Evolutionary conservation across 305 asterid species (phyloP), one percentile per base, ranked within the genome.

Genomic region (Salvia sclarea): DNA sequence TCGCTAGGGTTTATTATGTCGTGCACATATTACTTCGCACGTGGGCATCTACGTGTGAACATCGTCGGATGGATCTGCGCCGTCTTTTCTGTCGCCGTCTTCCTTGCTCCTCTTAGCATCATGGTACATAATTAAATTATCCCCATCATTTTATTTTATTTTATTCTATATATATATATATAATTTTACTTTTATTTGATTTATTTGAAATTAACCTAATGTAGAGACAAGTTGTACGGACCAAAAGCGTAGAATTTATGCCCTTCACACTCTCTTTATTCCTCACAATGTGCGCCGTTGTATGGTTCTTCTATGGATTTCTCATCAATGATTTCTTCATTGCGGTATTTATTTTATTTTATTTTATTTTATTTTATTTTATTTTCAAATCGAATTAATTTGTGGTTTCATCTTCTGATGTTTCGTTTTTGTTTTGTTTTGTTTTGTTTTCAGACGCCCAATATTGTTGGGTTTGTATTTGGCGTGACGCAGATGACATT

Each of bases 1-100:
- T 37, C 62, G 0, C 65, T 78, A 1, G 95, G 91, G 25, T 7
- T 75, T 0, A 79, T 88, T 2, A 33, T 78, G 1, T 61, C n/a
- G 0, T 40, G 64, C 24, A 86, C 95, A 9, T 69, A 50, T 37
- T 7, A 75, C 0, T 50, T 81, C 5, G 31, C 75, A 0, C n/a
- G 60, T 0, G 84, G 72, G 8, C 11, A 64, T 0, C 24, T 0
- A 0, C 76, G 98, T 43, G 69, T 82, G 2, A 22, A 31, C 0
- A 56, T 76, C 1, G 95, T 89, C 9, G 96, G 98, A 11, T 89
- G 95, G 98, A 82, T 88, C 0, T 88, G 98, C 62, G 86, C 95
- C 0, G 86, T 25, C 28, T 88, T 92, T 73, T 92, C 98, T 0
- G 75, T 89, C 25, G 5, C 74, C 14, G 98, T 92, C 18, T 89